These are phyloP conservation scores for Citrus sinensis DNA, from an alignment of 345 rosid species.

Conservation along the genomic window DVS_A1.0 CM039161.1:1172501-1173000, in stretches of 20 bases:
- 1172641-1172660: no score
- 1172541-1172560: slow-evolving; percentile 18
- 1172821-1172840: slow-evolving; percentile 27
- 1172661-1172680: fast-evolving
- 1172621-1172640: no score
- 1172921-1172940: slow-evolving; percentile 7
- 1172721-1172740: background rate
- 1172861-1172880: slow-evolving; percentile 33
- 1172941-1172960: slow-evolving; percentile 21
- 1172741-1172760: slow-evolving; percentile 17
- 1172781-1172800: slow-evolving; percentile 48
- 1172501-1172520: background rate
- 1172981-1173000: slow-evolving; percentile 29
- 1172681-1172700: no score
- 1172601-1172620: no score
- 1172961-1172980: slow-evolving; percentile 21
- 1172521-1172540: background rate
- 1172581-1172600: background rate
- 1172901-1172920: slow-evolving; percentile 13
- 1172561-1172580: slow-evolving; percentile 18
- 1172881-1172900: slow-evolving; percentile 33
- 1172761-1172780: slow-evolving; percentile 33
- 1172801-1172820: slow-evolving; percentile 25
- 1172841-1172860: slow-evolving; percentile 34
- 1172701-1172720: no score